A percentile compares a stretch with the other conserved stretches of the same genome.
Conservation (phyloP, 1,139 yeast species). For the Debaryomyces psychrophilus region DNA sequence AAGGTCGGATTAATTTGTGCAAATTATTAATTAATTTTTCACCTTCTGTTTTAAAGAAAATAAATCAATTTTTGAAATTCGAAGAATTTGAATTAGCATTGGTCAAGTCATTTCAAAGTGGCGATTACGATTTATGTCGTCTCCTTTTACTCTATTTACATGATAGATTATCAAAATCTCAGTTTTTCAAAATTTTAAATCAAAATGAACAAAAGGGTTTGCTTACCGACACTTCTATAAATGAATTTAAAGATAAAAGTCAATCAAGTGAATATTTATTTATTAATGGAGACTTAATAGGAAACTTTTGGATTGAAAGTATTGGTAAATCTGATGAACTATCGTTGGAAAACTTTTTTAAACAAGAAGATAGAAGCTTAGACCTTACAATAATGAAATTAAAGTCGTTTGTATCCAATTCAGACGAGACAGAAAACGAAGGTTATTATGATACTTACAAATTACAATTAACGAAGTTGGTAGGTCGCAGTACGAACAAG, state of each 20-base stretch:
- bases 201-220: constrained; percentile 39
- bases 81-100: constrained; percentile 76
- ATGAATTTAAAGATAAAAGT: constrained; percentile 15
- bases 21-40: constrained; percentile 68
- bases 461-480: constrained; percentile 27
- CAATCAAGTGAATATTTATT: constrained; percentile 23
- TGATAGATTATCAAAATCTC: constrained; percentile 38
- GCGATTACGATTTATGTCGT: constrained; percentile 65
- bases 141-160: constrained; percentile 60
- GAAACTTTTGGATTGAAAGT: constrained; percentile 43
- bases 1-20: constrained; percentile 76
- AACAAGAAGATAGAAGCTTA: constrained; percentile 36
- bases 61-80: constrained; percentile 66
- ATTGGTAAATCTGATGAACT: constrained; percentile 30
- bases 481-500: constrained; percentile 25
- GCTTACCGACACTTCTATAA: constrained; percentile 21
- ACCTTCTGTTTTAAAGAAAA: constrained; percentile 62
- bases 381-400: constrained; percentile 29
- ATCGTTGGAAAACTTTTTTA: constrained; percentile 34
- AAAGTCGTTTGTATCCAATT: constrained; percentile 17
- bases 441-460: constrained; percentile 21
- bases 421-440: background rate
- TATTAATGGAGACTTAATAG: constrained; percentile 45
- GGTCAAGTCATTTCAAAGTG: constrained; percentile 65
- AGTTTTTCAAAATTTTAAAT: constrained; percentile 43